Percentiles rank a stretch among this genome's conserved stretches.
These are phyloP conservation scores for Flaveria linearis DNA, from an alignment of 129 eudicot genomes.

Conservation along the genomic window DNA sequence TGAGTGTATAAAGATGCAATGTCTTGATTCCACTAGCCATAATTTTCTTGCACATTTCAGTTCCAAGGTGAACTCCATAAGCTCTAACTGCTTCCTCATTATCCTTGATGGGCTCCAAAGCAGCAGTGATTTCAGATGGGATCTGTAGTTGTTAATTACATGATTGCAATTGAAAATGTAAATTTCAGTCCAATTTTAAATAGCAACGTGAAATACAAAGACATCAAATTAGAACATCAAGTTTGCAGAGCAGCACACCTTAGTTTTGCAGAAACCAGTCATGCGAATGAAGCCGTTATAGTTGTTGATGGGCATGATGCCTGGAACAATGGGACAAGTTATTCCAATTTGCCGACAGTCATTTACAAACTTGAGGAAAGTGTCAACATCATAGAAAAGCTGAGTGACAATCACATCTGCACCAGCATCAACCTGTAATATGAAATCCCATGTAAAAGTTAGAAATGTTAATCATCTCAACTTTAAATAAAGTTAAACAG, in stretches of 20 bases:
- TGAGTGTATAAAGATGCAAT: slow-evolving; percentile 88
- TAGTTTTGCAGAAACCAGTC: slow-evolving; percentile 99
- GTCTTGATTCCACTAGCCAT: slow-evolving; percentile 89
- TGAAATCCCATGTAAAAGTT: background rate
- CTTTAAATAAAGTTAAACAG: background rate
- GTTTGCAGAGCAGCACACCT: slow-evolving; percentile 43
- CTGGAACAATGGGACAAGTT: slow-evolving; percentile 95
- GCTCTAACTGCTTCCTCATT: slow-evolving; percentile 97
- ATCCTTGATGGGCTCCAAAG: slow-evolving; percentile 98
- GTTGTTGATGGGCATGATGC: slow-evolving; percentile 98
- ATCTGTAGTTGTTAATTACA: slow-evolving; percentile 48
- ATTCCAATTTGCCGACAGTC: slow-evolving; percentile 97
- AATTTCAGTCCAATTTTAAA: slow-evolving; percentile 2
- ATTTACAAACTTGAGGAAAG: slow-evolving; percentile 83
- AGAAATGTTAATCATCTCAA: slow-evolving; percentile 2
- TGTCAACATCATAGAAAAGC: slow-evolving; percentile 91
- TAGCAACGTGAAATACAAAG: slow-evolving; percentile 1
- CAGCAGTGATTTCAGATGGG: slow-evolving; percentile 80
- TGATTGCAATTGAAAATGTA: background rate
- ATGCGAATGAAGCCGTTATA: slow-evolving; percentile 86
- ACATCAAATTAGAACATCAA: slow-evolving; percentile 9
- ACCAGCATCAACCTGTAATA: slow-evolving; percentile 94
- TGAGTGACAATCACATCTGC: slow-evolving; percentile 95
- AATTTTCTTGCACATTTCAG: slow-evolving; percentile 99
- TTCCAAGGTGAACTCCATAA: slow-evolving; percentile 89